Conservation (phyloP, 2,329 filamentous ascomycete genomes). For the Talaromyces sp. region DNA sequence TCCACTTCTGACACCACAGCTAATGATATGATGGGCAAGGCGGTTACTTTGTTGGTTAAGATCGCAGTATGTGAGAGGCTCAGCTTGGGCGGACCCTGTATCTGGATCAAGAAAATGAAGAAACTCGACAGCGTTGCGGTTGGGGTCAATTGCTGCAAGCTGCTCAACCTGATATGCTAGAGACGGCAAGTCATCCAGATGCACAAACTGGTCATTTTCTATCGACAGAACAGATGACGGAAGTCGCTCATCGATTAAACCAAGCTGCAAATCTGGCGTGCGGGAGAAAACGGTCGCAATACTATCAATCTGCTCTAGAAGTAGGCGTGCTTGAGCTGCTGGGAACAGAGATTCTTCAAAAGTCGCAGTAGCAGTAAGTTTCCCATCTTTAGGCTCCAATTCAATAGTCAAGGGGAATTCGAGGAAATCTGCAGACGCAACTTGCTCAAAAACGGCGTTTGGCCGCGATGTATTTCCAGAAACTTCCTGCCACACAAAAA, state of each 20-base stretch:
- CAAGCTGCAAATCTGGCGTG: conserved; percentile 27
- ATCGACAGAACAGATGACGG: conserved; percentile 41
- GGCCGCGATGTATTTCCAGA: conserved; percentile 35
- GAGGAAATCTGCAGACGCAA: conserved; percentile 62
- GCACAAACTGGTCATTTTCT: conserved; percentile 40
- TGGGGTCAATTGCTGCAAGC: conserved; percentile 45
- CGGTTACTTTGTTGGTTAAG: conserved; percentile 61
- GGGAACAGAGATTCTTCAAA: conserved; percentile 53
- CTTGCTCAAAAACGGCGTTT: conserved; percentile 46
- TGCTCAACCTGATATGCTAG: conserved; percentile 52
- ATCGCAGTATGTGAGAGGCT: conserved; percentile 56
- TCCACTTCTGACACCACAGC: conserved; percentile 44
- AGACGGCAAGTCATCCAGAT: conserved; percentile 34
- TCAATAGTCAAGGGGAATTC: conserved; percentile 75
- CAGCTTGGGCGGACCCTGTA: conserved; percentile 20
- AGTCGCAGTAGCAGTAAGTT: conserved; percentile 49
- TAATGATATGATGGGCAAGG: conserved; percentile 54
- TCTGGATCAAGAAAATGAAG: conserved; percentile 43
- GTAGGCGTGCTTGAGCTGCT: conserved; percentile 46
- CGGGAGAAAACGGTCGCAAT: conserved; percentile 44
- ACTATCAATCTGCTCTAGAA: conserved; percentile 59
- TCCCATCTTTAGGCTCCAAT: conserved; percentile 56
- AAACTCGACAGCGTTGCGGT: conserved; percentile 61
- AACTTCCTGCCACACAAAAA: conserved; percentile 83
- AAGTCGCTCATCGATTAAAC: conserved; percentile 23